Conservation (phyloP, 2,329 filamentous ascomycete species). For the Penicillium sp. region DNA sequence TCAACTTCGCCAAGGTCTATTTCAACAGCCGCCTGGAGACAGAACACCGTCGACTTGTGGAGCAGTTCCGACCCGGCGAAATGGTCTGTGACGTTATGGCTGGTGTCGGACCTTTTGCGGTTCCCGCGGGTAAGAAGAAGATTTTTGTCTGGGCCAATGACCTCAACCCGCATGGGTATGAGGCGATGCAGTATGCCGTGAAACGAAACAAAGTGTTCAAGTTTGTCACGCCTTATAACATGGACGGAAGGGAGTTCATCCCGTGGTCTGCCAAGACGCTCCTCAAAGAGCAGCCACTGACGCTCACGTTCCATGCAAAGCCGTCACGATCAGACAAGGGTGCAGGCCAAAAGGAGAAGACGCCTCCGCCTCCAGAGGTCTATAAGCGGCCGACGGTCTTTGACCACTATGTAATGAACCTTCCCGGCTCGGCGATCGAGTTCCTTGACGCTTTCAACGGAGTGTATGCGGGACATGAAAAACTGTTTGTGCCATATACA, state of each 20-base stretch:
- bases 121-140: constrained; percentile 85
- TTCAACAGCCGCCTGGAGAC: constrained; percentile 94
- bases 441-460: constrained; percentile 81
- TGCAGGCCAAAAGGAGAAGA: constrained; percentile 35
- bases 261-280: constrained; percentile 66
- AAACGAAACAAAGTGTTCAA: constrained; percentile 76
- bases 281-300: constrained; percentile 54
- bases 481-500: constrained; percentile 67
- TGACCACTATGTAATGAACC: constrained; percentile 97
- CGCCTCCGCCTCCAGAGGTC: constrained; percentile 31
- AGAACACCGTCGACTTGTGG: constrained; percentile 82
- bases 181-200: constrained; percentile 72
- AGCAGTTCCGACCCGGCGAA: constrained; percentile 78
- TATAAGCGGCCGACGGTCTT: constrained; percentile 68
- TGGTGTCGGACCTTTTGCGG: constrained; percentile 91
- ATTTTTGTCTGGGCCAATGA: constrained; percentile 98
- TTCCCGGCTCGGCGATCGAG: constrained; percentile 84
- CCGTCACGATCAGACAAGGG: constrained; percentile 29
- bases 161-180: constrained; percentile 87
- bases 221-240: constrained; percentile 79
- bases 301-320: constrained; percentile 57
- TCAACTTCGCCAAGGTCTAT: constrained; percentile 96
- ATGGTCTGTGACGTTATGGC: constrained; percentile 97
- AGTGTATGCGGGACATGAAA: constrained; percentile 74
- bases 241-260: constrained; percentile 84